phyloP scores from a whole-genome alignment of 2,329 filamentous ascomycete genomes.

The Clonostachys byssicola region DNA sequence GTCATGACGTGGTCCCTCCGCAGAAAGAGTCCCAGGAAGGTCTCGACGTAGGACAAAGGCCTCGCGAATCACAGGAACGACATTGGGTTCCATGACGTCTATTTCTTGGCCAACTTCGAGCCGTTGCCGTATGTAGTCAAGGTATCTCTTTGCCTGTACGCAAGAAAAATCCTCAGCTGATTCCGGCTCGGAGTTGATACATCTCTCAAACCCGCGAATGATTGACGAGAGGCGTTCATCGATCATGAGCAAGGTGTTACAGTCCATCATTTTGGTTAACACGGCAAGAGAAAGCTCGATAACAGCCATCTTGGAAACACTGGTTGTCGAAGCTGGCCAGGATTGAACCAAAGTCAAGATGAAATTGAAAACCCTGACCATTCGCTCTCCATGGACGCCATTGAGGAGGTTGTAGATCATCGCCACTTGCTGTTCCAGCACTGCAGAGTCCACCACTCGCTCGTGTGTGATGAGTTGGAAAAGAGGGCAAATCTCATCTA shows the following conservation, averaged over 20 bases:
- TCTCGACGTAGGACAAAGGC: constrained; percentile 22
- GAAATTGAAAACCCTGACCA: too few relatives aligned
- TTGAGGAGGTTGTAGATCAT: neutral
- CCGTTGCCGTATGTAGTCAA: constrained; percentile 21
- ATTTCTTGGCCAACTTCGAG: constrained; percentile 19
- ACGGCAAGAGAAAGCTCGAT: too few relatives aligned
- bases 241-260: too few relatives aligned
- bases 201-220: too few relatives aligned
- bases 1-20: constrained; percentile 33
- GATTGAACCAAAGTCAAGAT: too few relatives aligned
- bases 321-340: too few relatives aligned
- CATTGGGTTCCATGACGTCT: constrained; percentile 5
- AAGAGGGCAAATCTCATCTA: too few relatives aligned
- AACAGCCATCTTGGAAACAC: too few relatives aligned
- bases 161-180: too few relatives aligned
- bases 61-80: constrained; percentile 8
- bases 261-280: too few relatives aligned
- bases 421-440: neutral
- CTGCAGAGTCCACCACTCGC: neutral
- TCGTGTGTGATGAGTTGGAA: neutral
- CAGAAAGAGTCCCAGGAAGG: constrained; percentile 24
- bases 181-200: too few relatives aligned
- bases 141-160: neutral
- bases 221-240: too few relatives aligned
- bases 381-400: constrained; percentile 5